Conservation (phyloP, 2,329 filamentous ascomycete genomes). For the Incumbomyces lentus region DNA sequence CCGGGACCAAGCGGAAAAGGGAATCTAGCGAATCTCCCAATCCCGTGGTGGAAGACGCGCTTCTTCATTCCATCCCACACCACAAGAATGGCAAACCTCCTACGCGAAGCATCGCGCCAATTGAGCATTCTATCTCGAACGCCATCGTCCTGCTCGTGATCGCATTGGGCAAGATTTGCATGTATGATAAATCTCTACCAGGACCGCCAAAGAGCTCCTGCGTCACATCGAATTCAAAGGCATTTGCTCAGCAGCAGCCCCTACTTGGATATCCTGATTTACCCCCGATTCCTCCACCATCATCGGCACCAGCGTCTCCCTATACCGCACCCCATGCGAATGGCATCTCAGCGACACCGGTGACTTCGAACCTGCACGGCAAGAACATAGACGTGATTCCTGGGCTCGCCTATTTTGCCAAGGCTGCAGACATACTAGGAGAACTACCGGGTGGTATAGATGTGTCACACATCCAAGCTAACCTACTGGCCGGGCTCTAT, state of each 20-base stretch:
- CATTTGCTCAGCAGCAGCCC: slow-evolving; percentile 11
- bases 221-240: slow-evolving; percentile 22
- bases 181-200: slow-evolving; percentile 41
- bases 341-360: slow-evolving; percentile 4
- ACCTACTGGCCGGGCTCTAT: slow-evolving; percentile 77
- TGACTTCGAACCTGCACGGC: slow-evolving; percentile 30
- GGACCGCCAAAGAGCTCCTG: slow-evolving; percentile 29
- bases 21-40: slow-evolving; percentile 16
- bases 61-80: background rate
- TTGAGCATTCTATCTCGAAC: slow-evolving; percentile 58
- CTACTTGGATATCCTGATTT: slow-evolving; percentile 17
- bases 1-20: slow-evolving; percentile 19
- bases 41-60: slow-evolving; percentile 9
- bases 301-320: slow-evolving; percentile 17
- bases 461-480: slow-evolving; percentile 73
- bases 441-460: slow-evolving; percentile 68
- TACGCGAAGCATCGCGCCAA: slow-evolving; percentile 17
- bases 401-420: slow-evolving; percentile 79
- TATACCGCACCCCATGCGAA: slow-evolving; percentile 14
- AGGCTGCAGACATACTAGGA: slow-evolving; percentile 76
- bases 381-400: slow-evolving; percentile 78
- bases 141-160: slow-evolving; percentile 74
- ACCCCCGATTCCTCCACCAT: slow-evolving; percentile 17
- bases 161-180: slow-evolving; percentile 75
- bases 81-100: slow-evolving; percentile 4